Evolutionary conservation across 257 asterid species (phyloP).

Genomic region (Nicotiana tabacum): DNA sequence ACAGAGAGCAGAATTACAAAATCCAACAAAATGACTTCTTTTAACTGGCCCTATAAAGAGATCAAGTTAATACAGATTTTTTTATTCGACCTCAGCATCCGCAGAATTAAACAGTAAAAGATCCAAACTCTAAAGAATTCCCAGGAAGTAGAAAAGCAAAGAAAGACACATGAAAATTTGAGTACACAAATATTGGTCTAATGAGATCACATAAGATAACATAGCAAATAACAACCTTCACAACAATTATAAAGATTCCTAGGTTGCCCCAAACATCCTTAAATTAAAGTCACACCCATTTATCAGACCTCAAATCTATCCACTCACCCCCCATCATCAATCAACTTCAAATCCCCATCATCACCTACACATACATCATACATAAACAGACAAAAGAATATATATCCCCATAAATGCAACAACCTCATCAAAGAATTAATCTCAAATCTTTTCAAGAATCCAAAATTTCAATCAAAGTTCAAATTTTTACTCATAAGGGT

Average conservation of each 20-base stretch:
- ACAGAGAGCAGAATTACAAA: not conserved
- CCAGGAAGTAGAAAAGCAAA: not conserved
- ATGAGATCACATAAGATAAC: constrained; percentile 4
- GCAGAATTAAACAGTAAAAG: not conserved
- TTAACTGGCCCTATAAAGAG: not conserved
- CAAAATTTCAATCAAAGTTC: not conserved
- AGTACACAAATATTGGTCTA: not conserved
- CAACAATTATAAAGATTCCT: not conserved
- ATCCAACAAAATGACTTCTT: not conserved
- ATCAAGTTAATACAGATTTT: not conserved
- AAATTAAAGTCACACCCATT: not conserved
- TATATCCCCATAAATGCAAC: not conserved
- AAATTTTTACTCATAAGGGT: not conserved
- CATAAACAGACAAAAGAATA: not conserved
- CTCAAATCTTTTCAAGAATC: not conserved
- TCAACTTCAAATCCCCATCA: not conserved
- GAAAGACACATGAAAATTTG: not conserved
- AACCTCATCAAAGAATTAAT: not conserved
- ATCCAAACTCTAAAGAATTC: not conserved
- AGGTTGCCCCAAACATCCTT: not conserved
- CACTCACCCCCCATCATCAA: not conserved
- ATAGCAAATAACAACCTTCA: not conserved
- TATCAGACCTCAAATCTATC: not conserved
- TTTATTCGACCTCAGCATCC: not conserved
- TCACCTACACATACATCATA: not conserved